These are phyloP conservation scores for Trichoderma koningii DNA, from an alignment of 2,329 filamentous ascomycete species.

Conservation along the genomic window DNA sequence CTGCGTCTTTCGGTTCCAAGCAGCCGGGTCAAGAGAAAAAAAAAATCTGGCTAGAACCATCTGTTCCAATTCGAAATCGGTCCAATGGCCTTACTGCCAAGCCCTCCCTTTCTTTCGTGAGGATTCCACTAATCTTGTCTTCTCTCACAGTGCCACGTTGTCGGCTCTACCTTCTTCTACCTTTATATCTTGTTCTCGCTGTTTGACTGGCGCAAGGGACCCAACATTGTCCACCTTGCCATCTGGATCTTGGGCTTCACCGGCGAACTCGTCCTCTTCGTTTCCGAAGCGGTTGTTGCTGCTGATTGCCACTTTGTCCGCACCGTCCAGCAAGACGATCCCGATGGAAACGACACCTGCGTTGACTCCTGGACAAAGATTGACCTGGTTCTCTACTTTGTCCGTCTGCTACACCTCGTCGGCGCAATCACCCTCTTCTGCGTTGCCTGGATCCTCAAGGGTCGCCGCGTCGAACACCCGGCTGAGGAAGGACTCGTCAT, in stretches of 20 bases:
- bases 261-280: constrained; percentile 72
- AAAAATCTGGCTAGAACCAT: not conserved
- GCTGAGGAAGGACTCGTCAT: constrained; percentile 44
- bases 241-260: constrained; percentile 76
- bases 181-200: constrained; percentile 83
- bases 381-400: constrained; percentile 66
- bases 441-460: constrained; percentile 47
- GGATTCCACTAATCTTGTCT: constrained; percentile 12
- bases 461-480: constrained; percentile 42
- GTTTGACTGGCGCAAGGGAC: constrained; percentile 78
- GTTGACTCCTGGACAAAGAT: constrained; percentile 48
- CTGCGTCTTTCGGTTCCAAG: constrained; percentile 1
- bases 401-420: constrained; percentile 68
- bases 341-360: constrained; percentile 37
- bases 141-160: constrained; percentile 71
- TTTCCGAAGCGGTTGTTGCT: constrained; percentile 68
- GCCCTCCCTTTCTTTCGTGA: not conserved
- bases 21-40: not conserved
- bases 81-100: constrained; percentile 8
- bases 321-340: constrained; percentile 36
- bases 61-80: not conserved
- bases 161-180: constrained; percentile 84
- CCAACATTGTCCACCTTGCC: constrained; percentile 75
- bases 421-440: constrained; percentile 55
- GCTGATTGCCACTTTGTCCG: constrained; percentile 64